These are phyloP conservation scores for Vicia faba DNA, from an alignment of 306 rosid species.

Conservation along the genomic window DNA sequence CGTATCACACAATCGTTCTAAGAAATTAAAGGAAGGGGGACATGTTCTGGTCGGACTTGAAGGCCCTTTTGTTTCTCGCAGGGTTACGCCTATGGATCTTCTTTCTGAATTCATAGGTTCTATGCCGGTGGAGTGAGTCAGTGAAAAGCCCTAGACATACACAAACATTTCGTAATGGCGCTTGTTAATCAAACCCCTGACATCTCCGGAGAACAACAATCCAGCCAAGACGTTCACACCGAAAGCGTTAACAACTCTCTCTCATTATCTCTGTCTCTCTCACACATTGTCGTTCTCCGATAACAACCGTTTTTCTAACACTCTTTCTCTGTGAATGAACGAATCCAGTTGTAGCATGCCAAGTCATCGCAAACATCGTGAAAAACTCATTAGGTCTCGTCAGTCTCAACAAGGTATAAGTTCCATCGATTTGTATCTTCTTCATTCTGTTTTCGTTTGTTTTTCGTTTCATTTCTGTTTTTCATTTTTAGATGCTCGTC, in stretches of 20 bases:
- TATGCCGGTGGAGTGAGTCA: neutral
- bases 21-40: too few species aligned
- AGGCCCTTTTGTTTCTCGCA: too few species aligned
- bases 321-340: neutral
- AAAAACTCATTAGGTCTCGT: constrained; percentile 94
- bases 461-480: neutral
- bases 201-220: too few species aligned
- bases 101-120: too few species aligned
- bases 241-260: too few species aligned
- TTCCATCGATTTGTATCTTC: neutral
- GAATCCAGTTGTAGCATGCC: constrained; percentile 70
- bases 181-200: too few species aligned
- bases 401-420: constrained; percentile 92
- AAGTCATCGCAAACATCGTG: constrained; percentile 90
- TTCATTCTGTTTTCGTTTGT: neutral
- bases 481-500: constrained; percentile 79
- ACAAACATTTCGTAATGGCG: too few species aligned
- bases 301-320: constrained; percentile 19
- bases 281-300: neutral
- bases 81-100: too few species aligned
- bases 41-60: too few species aligned
- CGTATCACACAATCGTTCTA: too few species aligned
- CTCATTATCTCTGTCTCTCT: neutral
- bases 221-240: too few species aligned
- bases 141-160: constrained; percentile 29